Base-by-base conservation (phyloP, 129 eudicot species). In the Tanacetum coccineum region DNA sequence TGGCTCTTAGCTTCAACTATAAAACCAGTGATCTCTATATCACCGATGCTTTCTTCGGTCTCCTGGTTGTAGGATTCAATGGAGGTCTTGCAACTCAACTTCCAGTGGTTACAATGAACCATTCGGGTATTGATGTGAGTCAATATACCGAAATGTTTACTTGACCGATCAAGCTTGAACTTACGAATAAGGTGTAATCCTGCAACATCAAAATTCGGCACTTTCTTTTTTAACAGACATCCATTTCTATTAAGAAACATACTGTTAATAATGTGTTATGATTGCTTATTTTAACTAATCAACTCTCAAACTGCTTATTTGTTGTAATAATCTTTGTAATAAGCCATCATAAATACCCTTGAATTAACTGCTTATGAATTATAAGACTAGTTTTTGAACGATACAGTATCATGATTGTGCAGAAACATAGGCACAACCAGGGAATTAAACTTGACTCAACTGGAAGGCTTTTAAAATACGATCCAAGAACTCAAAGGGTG, bases 1-100 rank as follows among this genome's bases (percentile, higher is more conserved):
- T 81, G 19, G 82, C 82, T 14, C 71, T 81, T 3, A 76, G 80
- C 54, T 76, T 76, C 48, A 70, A 76, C 71, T 76, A 76, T 54
- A 69, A 62, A 61, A 76, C 76, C 0, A 70, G 80, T 32, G 76
- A 61, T 76, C 71, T 70, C 13, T 69, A 70, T 55, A 76, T 76
- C 61, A 45, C 65, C 3, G 67, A 76, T 45, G 80, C 71, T 53
- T 70, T 68, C 66, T 64, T 76, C 12, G 81, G 76, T 47, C 81
- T 76, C 13, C 21, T 70, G 13, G 81, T 70, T 45, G 76, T 76
- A 1, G 81, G 81, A 52, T 70, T 56, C 47, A 76, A 56, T 46
- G 81, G 81, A 13, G 76, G 81, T 7, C 80, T 76, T 14, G 80
- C 80, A 28, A 63, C 74, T 40, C 74, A 67, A 49, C 64, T 75